Conservation (phyloP, 805 yeast genomes). For the Starmerella tilneyi region DNA sequence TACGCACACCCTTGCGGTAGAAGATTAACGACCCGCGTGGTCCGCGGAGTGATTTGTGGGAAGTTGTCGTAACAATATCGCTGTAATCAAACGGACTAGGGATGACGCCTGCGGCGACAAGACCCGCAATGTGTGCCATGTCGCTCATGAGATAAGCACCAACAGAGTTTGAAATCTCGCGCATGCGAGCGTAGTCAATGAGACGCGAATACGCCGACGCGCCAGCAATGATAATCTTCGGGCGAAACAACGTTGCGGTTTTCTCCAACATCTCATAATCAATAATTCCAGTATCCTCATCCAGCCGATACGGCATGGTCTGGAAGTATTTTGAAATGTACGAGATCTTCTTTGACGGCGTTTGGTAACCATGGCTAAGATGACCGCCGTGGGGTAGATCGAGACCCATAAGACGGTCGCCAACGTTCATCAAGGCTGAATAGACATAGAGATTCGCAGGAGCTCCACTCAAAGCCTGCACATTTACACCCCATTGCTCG, state of each 20-base stretch:
- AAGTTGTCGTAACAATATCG: slow-evolving; percentile 94
- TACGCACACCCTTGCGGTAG: slow-evolving; percentile 88
- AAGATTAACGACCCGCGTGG: slow-evolving; percentile 99
- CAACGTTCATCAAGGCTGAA: slow-evolving; percentile 77
- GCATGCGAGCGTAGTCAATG: slow-evolving; percentile 83
- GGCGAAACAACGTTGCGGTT: slow-evolving; percentile 80
- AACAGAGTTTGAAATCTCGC: slow-evolving; percentile 79
- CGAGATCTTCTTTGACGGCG: slow-evolving; percentile 78
- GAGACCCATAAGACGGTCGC: slow-evolving; percentile 92
- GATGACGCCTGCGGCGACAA: slow-evolving; percentile 87
- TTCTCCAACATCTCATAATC: slow-evolving; percentile 82
- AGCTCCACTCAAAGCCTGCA: slow-evolving; percentile 89
- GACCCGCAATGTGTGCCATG: slow-evolving; percentile 97
- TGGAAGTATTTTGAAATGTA: slow-evolving; percentile 89
- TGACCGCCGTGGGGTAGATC: slow-evolving; percentile 99
- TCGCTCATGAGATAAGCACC: slow-evolving; percentile 89
- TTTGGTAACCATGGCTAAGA: slow-evolving; percentile 93
- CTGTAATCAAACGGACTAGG: slow-evolving; percentile 89
- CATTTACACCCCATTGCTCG: slow-evolving; percentile 93
- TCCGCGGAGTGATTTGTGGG: slow-evolving; percentile 95
- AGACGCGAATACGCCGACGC: slow-evolving; percentile 91
- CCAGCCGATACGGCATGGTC: slow-evolving; percentile 93
- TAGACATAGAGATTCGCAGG: slow-evolving; percentile 93
- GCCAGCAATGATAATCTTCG: slow-evolving; percentile 92
- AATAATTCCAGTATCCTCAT: slow-evolving; percentile 76